These are phyloP conservation scores for Solanum appendiculatum DNA, from an alignment of 257 asterid genomes.

Conservation along the genomic window DNA sequence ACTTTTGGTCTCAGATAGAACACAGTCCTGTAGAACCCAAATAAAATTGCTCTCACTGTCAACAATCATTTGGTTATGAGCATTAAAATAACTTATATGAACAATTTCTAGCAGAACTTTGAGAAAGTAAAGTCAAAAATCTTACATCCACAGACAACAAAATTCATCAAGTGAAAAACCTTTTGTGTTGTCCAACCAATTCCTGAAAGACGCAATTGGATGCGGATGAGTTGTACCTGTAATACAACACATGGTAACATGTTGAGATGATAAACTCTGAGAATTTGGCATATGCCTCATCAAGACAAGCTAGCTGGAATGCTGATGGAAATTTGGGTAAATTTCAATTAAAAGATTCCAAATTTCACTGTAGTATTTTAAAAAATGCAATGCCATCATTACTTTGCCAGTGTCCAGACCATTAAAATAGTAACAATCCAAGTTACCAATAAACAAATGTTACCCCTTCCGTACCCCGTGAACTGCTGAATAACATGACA, in stretches of 20 bases:
- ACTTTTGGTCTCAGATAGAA: constrained; percentile 11
- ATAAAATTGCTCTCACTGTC: constrained; percentile 21
- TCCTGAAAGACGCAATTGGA: constrained; percentile 22
- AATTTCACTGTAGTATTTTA: neutral
- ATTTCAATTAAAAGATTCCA: neutral
- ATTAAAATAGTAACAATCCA: neutral
- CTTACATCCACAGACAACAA: constrained; percentile 27
- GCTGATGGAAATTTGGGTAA: neutral
- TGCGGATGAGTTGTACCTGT: constrained; percentile 23
- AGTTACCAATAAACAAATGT: neutral
- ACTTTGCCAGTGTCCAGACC: neutral
- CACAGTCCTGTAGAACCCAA: constrained; percentile 12
- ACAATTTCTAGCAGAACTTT: neutral
- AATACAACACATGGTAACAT: neutral
- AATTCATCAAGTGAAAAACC: constrained; percentile 35
- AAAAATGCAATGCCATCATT: neutral
- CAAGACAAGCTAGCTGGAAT: neutral
- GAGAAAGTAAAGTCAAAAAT: constrained; percentile 8
- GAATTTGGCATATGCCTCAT: neutral
- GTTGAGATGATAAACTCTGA: neutral
- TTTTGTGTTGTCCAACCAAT: constrained; percentile 35
- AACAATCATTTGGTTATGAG: neutral
- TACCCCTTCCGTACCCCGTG: neutral
- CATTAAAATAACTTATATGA: neutral
- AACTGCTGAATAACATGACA: neutral